phyloP scores from a whole-genome alignment of 2,329 filamentous ascomycete species.

The Xylaria sp. region DNA sequence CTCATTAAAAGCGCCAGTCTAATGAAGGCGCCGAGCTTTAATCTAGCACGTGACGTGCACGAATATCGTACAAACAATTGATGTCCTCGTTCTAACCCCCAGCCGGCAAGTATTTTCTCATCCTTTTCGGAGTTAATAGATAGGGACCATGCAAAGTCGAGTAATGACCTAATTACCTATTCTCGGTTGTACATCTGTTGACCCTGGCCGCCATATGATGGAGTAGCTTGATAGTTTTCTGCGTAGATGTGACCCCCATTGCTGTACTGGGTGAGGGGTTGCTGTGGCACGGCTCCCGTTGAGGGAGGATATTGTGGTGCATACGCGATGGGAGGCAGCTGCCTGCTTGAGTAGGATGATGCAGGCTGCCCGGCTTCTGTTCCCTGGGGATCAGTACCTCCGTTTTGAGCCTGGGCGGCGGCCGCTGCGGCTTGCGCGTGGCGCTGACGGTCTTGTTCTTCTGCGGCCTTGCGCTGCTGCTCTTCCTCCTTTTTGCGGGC shows the following conservation, averaged over 20 bases:
- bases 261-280: slow-evolving; percentile 62
- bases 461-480: slow-evolving; percentile 85
- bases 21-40: slow-evolving; percentile 27
- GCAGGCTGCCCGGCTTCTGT: slow-evolving; percentile 64
- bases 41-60: slow-evolving; percentile 20
- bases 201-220: slow-evolving; percentile 67
- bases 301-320: slow-evolving; percentile 75
- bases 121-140: slow-evolving; percentile 5
- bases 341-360: slow-evolving; percentile 69
- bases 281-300: slow-evolving; percentile 59
- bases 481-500: slow-evolving; percentile 99
- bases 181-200: slow-evolving; percentile 70
- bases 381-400: slow-evolving; percentile 58
- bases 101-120: slow-evolving; percentile 3
- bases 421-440: slow-evolving; percentile 62
- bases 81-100: neutral
- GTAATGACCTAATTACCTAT: slow-evolving; percentile 35
- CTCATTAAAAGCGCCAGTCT: slow-evolving; percentile 29
- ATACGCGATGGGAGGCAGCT: slow-evolving; percentile 81
- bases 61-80: slow-evolving; percentile 32
- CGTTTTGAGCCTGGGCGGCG: slow-evolving; percentile 63
- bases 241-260: slow-evolving; percentile 64
- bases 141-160: neutral
- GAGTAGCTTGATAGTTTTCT: slow-evolving; percentile 58
- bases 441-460: slow-evolving; percentile 80